phyloP scores from a whole-genome alignment of 2,329 filamentous ascomycete genomes.

The Colletotrichum salicis region DNA sequence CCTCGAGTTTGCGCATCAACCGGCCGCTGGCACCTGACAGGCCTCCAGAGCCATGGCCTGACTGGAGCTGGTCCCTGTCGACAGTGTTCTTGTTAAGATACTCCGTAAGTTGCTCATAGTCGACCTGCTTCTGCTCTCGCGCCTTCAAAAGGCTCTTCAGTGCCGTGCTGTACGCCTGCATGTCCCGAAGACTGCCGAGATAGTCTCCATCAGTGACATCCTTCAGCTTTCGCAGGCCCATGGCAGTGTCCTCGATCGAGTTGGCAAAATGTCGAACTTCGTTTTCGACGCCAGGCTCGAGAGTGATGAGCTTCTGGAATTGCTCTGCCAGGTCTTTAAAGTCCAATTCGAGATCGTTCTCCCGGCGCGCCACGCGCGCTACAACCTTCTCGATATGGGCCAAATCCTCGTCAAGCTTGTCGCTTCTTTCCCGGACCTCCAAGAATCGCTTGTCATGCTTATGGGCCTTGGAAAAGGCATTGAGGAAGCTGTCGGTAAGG shows the following conservation, averaged over 20 bases:
- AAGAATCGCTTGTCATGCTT: slow-evolving; percentile 95
- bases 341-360: slow-evolving; percentile 87
- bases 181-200: slow-evolving; percentile 89
- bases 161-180: slow-evolving; percentile 92
- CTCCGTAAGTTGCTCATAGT: slow-evolving; percentile 95
- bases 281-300: slow-evolving; percentile 87
- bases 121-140: slow-evolving; percentile 96
- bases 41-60: slow-evolving; percentile 64
- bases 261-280: slow-evolving; percentile 87
- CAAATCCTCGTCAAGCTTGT: slow-evolving; percentile 94
- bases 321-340: slow-evolving; percentile 91
- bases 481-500: slow-evolving; percentile 95
- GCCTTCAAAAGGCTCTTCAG: slow-evolving; percentile 90
- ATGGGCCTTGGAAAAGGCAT: slow-evolving; percentile 96
- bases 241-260: slow-evolving; percentile 84
- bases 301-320: slow-evolving; percentile 89
- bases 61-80: slow-evolving; percentile 83
- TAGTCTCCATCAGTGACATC: slow-evolving; percentile 97
- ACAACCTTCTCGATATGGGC: slow-evolving; percentile 96
- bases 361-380: slow-evolving; percentile 85
- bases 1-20: slow-evolving; percentile 93
- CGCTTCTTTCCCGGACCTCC: slow-evolving; percentile 90
- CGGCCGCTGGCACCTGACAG: slow-evolving; percentile 85
- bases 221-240: slow-evolving; percentile 81
- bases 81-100: slow-evolving; percentile 91